Base-by-base conservation (phyloP, 2,329 filamentous ascomycete genomes). In the Nemania abortiva region DNA sequence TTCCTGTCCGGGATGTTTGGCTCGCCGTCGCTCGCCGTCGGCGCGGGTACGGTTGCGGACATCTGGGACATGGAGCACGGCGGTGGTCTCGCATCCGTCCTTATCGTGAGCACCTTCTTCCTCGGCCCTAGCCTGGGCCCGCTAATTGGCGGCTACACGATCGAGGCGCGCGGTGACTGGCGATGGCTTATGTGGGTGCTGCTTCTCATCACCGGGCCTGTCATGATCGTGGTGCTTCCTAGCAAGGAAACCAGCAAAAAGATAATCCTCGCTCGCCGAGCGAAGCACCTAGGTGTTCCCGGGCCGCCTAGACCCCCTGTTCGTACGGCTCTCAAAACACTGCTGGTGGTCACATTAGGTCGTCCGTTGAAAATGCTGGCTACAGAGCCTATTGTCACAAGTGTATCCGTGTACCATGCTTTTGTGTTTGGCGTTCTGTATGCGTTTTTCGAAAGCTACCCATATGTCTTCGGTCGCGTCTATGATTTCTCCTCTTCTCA, bases 301-400 rank as follows among this genome's bases (percentile, higher is more conserved):
- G 22, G 79, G 0, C 74, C 77, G 2, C 72, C 73, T 0, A 61
- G 63, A 0, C 74, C 77, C 1, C 75, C 80, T 0, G 10, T 77
- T 11, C 7, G 50, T 1, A 52, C 73, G 13, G 77, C 74, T 2
- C 63, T 81, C 42, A 74, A 71, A 34, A 37, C 66, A 0, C 84
- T 85, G 63, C 69, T 84, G 2, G 77, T 81, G 0, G 77, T 83
- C 3, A 82, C 84, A 2, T 76, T 87, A 0, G 70, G 85, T 11
- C 81, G 86, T 13, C 87, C 87, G 0, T 24, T 89, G 0, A 81
- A 84, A 52, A 88, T 91, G 82, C 81, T 91, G 3, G 75, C 88
- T 53, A 83, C 84, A 1, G 89, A 91, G 71, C 89, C 89, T 1
- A 89, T 91, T 39, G 85, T 90, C 1, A 84, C 85, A n/a, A 87